These are phyloP conservation scores for Phoma sp. DNA, from an alignment of 2,329 filamentous ascomycete species.

Conservation along the genomic window DNA sequence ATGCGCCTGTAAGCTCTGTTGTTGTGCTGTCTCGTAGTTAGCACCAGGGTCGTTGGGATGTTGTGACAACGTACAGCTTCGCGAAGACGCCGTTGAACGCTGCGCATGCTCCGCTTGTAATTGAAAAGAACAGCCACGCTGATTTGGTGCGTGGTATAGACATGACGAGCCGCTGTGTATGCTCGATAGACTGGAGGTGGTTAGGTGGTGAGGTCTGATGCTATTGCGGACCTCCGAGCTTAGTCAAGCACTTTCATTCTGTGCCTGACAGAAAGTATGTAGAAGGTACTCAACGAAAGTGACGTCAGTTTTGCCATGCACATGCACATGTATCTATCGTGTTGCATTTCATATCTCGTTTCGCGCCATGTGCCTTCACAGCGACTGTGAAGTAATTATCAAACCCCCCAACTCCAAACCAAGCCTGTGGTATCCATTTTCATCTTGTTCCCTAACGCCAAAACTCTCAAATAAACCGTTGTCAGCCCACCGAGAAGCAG, in stretches of 20 bases:
- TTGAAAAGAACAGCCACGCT: constrained; percentile 67
- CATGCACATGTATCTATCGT: neutral
- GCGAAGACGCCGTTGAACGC: constrained; percentile 85
- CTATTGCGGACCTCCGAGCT: constrained; percentile 25
- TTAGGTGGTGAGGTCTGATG: constrained; percentile 6
- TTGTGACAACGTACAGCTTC: constrained; percentile 67
- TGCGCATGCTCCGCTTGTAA: constrained; percentile 78
- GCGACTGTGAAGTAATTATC: constrained; percentile 7
- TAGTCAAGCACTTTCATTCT: constrained; percentile 17
- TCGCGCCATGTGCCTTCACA: neutral
- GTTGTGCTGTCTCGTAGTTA: constrained; percentile 58
- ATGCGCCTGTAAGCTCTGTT: constrained; percentile 62
- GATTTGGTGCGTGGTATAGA: constrained; percentile 30
- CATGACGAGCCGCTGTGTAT: constrained; percentile 25
- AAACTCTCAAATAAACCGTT: neutral
- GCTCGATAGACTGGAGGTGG: constrained; percentile 1
- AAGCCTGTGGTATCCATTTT: constrained; percentile 30
- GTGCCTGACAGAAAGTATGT: neutral
- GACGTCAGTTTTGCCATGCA: neutral
- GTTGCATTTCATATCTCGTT: neutral
- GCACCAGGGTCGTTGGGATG: constrained; percentile 5
- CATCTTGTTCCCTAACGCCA: constrained; percentile 27
- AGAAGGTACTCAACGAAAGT: neutral
- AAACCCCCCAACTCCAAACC: constrained; percentile 23
- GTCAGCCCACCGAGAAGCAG: neutral